A percentile compares a stretch with the other conserved stretches of the same genome.
Evolutionary conservation across 139 green algal species (phyloP).

Genomic region (Deuterostichococcus epilithicus): DNA sequence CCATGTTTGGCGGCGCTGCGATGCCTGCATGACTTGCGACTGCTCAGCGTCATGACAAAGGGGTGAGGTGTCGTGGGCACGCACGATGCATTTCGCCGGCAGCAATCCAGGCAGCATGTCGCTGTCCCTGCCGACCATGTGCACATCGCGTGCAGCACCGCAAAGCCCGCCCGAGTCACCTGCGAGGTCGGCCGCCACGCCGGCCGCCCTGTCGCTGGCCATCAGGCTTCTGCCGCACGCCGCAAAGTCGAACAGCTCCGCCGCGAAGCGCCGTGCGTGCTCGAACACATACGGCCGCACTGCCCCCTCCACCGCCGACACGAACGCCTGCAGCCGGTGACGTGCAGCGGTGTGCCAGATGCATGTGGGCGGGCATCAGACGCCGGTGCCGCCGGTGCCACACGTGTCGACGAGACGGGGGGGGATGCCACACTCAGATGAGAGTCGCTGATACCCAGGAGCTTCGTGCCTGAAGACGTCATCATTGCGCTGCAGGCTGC

Average conservation of each 20-base stretch:
- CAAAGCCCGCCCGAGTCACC: too few species aligned
- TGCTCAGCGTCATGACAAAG: too few species aligned
- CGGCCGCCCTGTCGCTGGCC: constrained; percentile 6
- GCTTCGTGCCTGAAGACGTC: not conserved
- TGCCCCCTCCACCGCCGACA: not conserved
- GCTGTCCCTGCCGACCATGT: too few species aligned
- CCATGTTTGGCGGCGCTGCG: too few species aligned
- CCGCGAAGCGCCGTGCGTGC: constrained; percentile 20
- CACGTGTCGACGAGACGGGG: not conserved
- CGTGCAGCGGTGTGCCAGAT: not conserved
- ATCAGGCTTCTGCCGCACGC: constrained; percentile 1
- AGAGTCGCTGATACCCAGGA: not conserved
- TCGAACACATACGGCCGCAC: constrained; percentile 20
- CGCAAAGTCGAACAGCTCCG: constrained; percentile 25
- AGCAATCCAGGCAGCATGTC: too few species aligned
- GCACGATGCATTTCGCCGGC: too few species aligned
- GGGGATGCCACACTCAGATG: not conserved
- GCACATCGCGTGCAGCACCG: too few species aligned
- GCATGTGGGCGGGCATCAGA: not conserved
- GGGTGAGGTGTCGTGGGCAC: too few species aligned
- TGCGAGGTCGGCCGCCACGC: too few species aligned
- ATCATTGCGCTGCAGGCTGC: not conserved
- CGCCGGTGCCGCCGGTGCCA: not conserved
- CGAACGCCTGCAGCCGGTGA: not conserved
- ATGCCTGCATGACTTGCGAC: too few species aligned